These are phyloP conservation scores for Verticillium nonalfalfae DNA, from an alignment of 2,329 filamentous ascomycete genomes.

Conservation along the genomic window DNA sequence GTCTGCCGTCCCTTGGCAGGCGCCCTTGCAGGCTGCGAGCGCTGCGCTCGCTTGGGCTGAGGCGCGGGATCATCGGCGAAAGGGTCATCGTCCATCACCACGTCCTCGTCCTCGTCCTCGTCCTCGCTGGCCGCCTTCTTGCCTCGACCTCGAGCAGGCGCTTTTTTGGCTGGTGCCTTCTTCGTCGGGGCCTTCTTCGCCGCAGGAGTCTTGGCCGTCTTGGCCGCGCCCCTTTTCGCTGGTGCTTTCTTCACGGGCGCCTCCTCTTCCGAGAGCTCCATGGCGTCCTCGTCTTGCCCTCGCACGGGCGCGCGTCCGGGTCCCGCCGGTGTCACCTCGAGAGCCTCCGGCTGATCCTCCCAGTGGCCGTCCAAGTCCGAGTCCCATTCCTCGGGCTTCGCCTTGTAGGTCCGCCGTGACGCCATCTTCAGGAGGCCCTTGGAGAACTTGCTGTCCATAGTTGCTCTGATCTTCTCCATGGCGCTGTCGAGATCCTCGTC, in stretches of 20 bases:
- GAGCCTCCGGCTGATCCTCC: slow-evolving; percentile 69
- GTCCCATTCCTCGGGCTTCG: slow-evolving; percentile 78
- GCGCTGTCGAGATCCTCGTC: slow-evolving; percentile 65
- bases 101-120: slow-evolving; percentile 21
- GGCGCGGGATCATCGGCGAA: neutral
- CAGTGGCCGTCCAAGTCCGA: slow-evolving; percentile 83
- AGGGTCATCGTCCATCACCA: slow-evolving; percentile 4
- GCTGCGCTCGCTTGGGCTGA: slow-evolving; percentile 7
- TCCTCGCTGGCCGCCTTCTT: slow-evolving; percentile 43
- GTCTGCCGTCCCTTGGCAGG: slow-evolving; percentile 33
- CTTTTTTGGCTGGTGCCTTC: slow-evolving; percentile 38
- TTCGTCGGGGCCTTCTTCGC: slow-evolving; percentile 29
- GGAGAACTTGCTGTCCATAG: slow-evolving; percentile 65
- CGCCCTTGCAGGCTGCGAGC: slow-evolving; percentile 22
- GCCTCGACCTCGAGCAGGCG: slow-evolving; percentile 29
- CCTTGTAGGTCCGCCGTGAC: slow-evolving; percentile 54
- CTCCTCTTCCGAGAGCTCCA: slow-evolving; percentile 23
- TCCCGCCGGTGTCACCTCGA: slow-evolving; percentile 36
- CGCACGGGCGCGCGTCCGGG: neutral
- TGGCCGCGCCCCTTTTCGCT: slow-evolving; percentile 13
- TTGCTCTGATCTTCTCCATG: slow-evolving; percentile 66
- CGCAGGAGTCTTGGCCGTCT: slow-evolving; percentile 23
- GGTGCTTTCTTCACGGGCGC: slow-evolving; percentile 25
- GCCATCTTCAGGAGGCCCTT: slow-evolving; percentile 51
- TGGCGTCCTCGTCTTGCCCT: slow-evolving; percentile 18